Evolutionary conservation across 306 rosid species (phyloP), one percentile per base, ranked within the genome.

Genomic region (Elaeagnus macrophylla): DNA sequence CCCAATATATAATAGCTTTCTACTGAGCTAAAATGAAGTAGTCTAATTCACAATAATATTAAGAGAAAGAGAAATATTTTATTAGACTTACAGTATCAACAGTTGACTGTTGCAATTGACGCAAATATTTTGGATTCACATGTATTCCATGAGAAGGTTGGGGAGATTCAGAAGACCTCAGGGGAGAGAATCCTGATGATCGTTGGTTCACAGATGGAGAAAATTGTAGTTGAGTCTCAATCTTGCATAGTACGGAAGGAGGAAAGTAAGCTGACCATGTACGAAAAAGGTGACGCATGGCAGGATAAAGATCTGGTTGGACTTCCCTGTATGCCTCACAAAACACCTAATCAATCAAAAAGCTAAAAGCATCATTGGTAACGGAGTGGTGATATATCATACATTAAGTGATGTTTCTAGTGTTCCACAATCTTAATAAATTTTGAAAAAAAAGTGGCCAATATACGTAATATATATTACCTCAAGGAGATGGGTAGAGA

Each of bases 241-340:
- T 91, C 83, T 80, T 84, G 62, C 49, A 48, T 40, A 91, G 81
- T 60, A 75, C 81, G 48, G 85, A 62, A 51, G 81, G 76, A 52
- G 94, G 94, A 61, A 91, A 91, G 15, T 80, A 85, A 35, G 86
- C 60, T 55, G 82, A 68, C 96, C 99, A 91, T 32, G 99, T 91
- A 53, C 96, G 87, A 72, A 87, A 91, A 67, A 91, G 96, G 66
- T 84, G 96, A 8, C 89, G 89, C 99, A 91, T 80, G 19, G 96
- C 77, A 64, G 76, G 45, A 71, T 77, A 78, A 70, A 72, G 67
- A 69, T 54, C 75, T 47, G 96, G 82, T 38, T 76, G 83, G 76
- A 84, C 89, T 67, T 75, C 86, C 71, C 79, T 68, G 69, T 82
- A 91, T 48, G 99, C 96, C 79, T 78, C 96, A 18, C 85, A 87